Conservation (phyloP, 2,329 filamentous ascomycete genomes). For the Aspergillus sp. region DNA sequence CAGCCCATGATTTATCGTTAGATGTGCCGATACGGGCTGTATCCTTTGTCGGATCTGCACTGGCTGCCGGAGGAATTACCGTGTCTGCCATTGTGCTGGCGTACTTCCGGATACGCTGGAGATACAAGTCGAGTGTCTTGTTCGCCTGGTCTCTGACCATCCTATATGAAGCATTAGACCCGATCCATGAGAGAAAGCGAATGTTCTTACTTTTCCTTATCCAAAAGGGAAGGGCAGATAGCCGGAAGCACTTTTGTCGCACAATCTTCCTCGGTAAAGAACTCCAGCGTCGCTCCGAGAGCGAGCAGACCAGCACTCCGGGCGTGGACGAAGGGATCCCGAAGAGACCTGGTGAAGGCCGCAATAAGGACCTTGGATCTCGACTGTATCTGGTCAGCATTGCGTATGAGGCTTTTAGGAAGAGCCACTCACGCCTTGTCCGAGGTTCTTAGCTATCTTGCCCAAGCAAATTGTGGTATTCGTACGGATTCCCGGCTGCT, state of each 20-base stretch:
- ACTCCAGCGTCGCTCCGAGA: conserved; percentile 78
- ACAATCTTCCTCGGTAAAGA: conserved; percentile 87
- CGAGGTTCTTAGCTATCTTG: conserved; percentile 90
- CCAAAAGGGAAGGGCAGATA: conserved; percentile 80
- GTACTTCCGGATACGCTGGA: conserved; percentile 79
- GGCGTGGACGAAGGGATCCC: conserved; percentile 93
- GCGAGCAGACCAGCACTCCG: conserved; percentile 87
- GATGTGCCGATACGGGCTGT: conserved; percentile 79
- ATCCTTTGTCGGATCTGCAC: conserved; percentile 47
- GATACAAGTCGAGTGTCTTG: conserved; percentile 84
- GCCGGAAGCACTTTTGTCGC: conserved; percentile 80
- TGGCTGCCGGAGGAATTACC: conserved; percentile 66
- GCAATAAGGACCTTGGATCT: conserved; percentile 89
- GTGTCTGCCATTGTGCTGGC: conserved; percentile 77
- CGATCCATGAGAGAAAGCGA: neutral
- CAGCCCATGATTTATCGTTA: conserved; percentile 75
- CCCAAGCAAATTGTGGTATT: conserved; percentile 98
- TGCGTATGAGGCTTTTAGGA: too few species aligned
- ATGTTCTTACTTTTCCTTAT: conserved; percentile 76
- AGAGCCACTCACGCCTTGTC: conserved; percentile 54
- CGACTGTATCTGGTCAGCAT: conserved; percentile 54
- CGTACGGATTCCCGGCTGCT: conserved; percentile 93
- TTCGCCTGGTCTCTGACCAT: conserved; percentile 86
- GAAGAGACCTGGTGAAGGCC: conserved; percentile 83
- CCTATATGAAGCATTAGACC: conserved; percentile 32